These are phyloP conservation scores for Hyaloperonospora brassicae DNA, from an alignment of 352 stramenopile genomes.

Conservation along the genomic window DNA sequence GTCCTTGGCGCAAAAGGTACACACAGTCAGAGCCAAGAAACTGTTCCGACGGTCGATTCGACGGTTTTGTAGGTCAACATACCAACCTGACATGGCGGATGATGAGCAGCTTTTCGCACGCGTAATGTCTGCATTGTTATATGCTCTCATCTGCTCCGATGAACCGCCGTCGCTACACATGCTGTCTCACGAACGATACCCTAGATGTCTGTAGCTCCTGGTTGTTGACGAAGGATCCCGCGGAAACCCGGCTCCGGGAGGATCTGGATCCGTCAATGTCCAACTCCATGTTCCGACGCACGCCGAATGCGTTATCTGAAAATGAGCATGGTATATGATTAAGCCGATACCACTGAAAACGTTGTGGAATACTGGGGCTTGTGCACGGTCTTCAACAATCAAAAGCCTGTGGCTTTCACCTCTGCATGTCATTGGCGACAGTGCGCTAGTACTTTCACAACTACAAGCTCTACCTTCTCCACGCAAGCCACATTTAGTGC, in stretches of 20 bases:
- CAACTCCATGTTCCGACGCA: not conserved
- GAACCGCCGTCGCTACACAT: not conserved
- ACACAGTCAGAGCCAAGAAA: not conserved
- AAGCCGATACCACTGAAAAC: not conserved
- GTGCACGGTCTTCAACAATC: no score
- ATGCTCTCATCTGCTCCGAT: not conserved
- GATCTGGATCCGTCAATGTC: not conserved
- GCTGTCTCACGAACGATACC: not conserved
- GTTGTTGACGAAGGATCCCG: not conserved
- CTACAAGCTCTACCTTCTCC: not conserved
- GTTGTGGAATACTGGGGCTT: not conserved
- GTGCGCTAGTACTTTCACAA: not conserved
- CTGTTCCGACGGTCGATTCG: not conserved
- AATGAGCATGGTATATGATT: not conserved
- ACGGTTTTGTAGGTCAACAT: not conserved
- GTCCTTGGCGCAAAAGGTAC: not conserved
- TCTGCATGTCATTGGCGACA: no score
- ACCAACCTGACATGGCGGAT: not conserved
- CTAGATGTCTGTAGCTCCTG: conserved; percentile 2
- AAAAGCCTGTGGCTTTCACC: no score
- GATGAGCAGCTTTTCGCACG: not conserved
- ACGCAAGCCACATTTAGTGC: not conserved
- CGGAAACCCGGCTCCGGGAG: no score
- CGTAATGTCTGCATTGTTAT: not conserved
- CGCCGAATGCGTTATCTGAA: not conserved